Percentiles rank a stretch among this genome's conserved stretches.
phyloP scores from a whole-genome alignment of 202 grass and related monocot genomes.

The Hordeum pubiflorum region DNA sequence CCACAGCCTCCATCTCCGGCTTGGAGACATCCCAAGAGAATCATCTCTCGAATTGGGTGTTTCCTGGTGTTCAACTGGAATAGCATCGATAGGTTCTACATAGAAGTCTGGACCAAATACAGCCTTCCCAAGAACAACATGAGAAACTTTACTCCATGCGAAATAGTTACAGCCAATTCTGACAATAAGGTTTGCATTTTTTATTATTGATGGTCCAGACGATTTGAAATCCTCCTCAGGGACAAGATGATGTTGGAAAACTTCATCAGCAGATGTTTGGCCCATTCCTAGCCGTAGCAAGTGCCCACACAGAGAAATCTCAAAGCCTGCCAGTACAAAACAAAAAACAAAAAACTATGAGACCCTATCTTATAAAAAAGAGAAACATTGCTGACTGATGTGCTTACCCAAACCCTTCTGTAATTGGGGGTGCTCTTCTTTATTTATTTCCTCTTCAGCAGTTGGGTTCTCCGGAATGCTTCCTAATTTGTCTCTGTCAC shows the following conservation, averaged over 20 bases:
- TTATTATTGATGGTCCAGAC: slow-evolving; percentile 76
- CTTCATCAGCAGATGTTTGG: slow-evolving; percentile 59
- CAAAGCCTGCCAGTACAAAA: slow-evolving; percentile 61
- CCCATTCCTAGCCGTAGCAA: slow-evolving; percentile 73
- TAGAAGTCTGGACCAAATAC: slow-evolving; percentile 67
- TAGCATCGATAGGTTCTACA: slow-evolving; percentile 64
- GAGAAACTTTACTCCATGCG: slow-evolving; percentile 66
- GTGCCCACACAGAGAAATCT: slow-evolving; percentile 90
- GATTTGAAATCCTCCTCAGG: slow-evolving; percentile 59
- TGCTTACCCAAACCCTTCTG: slow-evolving; percentile 57
- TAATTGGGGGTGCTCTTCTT: slow-evolving; percentile 42
- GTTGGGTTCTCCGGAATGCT: slow-evolving; percentile 41
- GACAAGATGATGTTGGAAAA: slow-evolving; percentile 67
- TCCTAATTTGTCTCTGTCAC: slow-evolving; percentile 45
- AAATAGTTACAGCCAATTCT: slow-evolving; percentile 75
- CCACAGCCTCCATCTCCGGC: slow-evolving; percentile 85
- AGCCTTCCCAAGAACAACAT: slow-evolving; percentile 84
- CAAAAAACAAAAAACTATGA: slow-evolving; percentile 36
- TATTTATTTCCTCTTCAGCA: slow-evolving; percentile 42
- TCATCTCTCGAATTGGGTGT: slow-evolving; percentile 34
- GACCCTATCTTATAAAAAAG: slow-evolving; percentile 14
- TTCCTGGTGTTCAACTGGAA: slow-evolving; percentile 52
- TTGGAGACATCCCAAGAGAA: slow-evolving; percentile 59
- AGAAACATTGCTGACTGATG: slow-evolving; percentile 7
- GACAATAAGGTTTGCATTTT: slow-evolving; percentile 82